These are phyloP conservation scores for Celoporthe dispersa DNA, from an alignment of 2,329 filamentous ascomycete genomes.

Conservation along the genomic window DNA sequence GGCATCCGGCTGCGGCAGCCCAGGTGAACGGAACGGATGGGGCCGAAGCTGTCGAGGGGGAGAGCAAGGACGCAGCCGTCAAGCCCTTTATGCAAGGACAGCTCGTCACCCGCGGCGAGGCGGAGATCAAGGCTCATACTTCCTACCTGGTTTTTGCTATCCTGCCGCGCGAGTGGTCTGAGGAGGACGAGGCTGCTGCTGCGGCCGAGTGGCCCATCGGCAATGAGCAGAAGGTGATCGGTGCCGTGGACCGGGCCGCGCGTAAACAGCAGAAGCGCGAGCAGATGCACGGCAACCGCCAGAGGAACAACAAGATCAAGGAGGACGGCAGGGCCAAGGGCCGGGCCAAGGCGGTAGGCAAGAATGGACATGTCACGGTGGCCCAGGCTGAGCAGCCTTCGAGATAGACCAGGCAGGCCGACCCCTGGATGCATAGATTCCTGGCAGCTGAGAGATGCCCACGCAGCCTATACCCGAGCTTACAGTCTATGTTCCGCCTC, in stretches of 20 bases:
- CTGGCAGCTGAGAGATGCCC: conserved; percentile 23
- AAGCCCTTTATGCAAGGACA: conserved; percentile 77
- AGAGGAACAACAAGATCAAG: conserved; percentile 26
- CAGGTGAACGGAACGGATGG: conserved; percentile 33
- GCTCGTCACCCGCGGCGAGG: conserved; percentile 79
- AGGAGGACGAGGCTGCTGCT: conserved; percentile 76
- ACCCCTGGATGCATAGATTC: neutral
- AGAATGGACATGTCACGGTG: conserved; percentile 15
- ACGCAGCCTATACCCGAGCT: conserved; percentile 13
- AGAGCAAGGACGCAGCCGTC: conserved; percentile 10
- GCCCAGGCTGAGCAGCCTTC: conserved; percentile 13
- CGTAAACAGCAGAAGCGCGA: conserved; percentile 62
- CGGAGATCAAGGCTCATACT: conserved; percentile 93
- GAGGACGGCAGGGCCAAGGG: conserved; percentile 8
- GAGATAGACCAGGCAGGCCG: neutral
- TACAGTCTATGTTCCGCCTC: neutral
- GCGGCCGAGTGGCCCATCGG: conserved; percentile 67
- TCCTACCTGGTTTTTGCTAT: conserved; percentile 96
- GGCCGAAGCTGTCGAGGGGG: conserved; percentile 24
- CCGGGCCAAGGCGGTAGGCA: neutral
- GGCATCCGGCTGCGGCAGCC: conserved; percentile 21
- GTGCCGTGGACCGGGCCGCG: conserved; percentile 56
- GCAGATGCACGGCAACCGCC: conserved; percentile 41
- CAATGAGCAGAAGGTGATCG: conserved; percentile 56
- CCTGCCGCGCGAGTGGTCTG: conserved; percentile 83